Percentiles rank a stretch among this genome's conserved stretches.
These are phyloP conservation scores for Aphanocladium album DNA, from an alignment of 2,329 filamentous ascomycete genomes.

Conservation along the genomic window DNA sequence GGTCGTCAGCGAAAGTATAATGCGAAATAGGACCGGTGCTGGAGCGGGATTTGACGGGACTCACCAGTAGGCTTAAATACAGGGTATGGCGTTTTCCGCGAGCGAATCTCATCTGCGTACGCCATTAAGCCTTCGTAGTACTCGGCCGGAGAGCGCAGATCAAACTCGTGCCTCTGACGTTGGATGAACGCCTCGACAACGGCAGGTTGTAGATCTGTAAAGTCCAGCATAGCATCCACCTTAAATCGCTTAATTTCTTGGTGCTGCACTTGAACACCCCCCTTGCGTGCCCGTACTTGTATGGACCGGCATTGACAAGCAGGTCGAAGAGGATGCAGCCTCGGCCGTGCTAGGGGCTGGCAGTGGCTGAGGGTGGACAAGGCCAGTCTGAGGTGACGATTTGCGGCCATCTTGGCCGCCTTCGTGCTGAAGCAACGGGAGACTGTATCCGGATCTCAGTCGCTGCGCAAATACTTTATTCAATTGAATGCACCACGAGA, in stretches of 20 bases:
- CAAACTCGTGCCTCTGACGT: background rate
- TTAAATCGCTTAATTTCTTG: background rate
- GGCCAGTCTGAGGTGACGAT: background rate
- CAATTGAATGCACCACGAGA: no score
- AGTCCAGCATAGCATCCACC: background rate
- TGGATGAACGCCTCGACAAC: background rate
- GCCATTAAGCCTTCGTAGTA: background rate
- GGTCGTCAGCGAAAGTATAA: background rate
- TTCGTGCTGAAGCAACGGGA: background rate
- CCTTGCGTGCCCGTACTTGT: no score
- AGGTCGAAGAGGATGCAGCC: background rate
- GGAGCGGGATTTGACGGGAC: background rate
- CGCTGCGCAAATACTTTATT: background rate
- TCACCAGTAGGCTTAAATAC: background rate
- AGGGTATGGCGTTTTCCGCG: background rate
- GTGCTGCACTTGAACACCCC: background rate
- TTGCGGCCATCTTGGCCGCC: background rate
- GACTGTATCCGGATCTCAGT: background rate
- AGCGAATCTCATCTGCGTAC: background rate
- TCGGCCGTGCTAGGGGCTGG: background rate
- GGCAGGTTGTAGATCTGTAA: background rate
- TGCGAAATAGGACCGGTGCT: no score
- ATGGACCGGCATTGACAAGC: background rate
- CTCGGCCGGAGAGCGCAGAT: background rate
- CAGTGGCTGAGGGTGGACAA: background rate